Conservation (phyloP, 257 asterid species). For the Gentiana macrophylla region DNA sequence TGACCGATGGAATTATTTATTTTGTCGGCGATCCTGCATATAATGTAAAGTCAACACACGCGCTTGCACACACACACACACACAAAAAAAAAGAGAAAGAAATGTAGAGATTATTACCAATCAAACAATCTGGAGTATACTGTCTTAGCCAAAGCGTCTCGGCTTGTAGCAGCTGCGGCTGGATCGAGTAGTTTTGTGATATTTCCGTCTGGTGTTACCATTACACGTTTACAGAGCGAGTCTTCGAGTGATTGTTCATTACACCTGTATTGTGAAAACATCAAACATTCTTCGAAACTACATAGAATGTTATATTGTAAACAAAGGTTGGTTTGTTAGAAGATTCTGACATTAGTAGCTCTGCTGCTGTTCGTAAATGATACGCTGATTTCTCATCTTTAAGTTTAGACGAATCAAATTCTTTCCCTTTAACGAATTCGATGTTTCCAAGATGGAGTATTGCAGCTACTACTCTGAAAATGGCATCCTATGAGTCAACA, state of each 20-base stretch:
- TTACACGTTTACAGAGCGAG: constrained; percentile 84
- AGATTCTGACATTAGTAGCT: constrained; percentile 63
- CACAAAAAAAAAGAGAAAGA: too few relatives aligned
- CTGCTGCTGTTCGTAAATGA: constrained; percentile 88
- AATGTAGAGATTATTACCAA: constrained; percentile 26
- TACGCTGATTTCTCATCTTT: constrained; percentile 54
- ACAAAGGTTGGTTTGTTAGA: not conserved
- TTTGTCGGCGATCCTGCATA: constrained; percentile 88
- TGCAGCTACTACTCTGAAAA: constrained; percentile 90
- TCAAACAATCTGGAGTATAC: constrained; percentile 90
- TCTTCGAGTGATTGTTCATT: constrained; percentile 61
- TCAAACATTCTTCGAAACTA: constrained; percentile 3
- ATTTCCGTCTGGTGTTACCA: constrained; percentile 93
- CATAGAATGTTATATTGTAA: constrained; percentile 4
- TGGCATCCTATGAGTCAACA: constrained; percentile 50
- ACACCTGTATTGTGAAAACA: constrained; percentile 43
- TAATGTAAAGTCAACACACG: not conserved
- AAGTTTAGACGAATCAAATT: constrained; percentile 68
- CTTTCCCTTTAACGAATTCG: constrained; percentile 70
- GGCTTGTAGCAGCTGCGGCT: constrained; percentile 79
- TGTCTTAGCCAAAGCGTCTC: constrained; percentile 93
- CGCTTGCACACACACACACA: too few relatives aligned
- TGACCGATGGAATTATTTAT: constrained; percentile 89
- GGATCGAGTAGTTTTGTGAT: constrained; percentile 86
- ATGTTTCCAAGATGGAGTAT: constrained; percentile 91